Percentiles rank a stretch among this genome's conserved stretches.
Conservation (phyloP, 140 eudicot genomes). For the Oenanthe javanica region DNA sequence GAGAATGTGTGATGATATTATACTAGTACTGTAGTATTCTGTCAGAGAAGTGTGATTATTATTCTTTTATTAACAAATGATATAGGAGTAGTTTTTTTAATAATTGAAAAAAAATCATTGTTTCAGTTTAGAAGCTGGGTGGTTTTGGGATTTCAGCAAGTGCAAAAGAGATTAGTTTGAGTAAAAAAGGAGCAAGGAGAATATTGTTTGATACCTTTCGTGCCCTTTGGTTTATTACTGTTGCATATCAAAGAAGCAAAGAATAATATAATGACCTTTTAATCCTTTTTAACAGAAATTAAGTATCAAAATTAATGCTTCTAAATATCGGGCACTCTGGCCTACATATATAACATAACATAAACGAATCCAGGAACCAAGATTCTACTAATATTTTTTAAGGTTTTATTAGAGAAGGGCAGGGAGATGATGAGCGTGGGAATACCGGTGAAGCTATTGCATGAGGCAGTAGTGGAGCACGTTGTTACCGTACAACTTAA, state of each 20-base stretch:
- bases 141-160: neutral
- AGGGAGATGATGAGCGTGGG: slow-evolving; percentile 68
- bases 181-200: neutral
- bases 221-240: neutral
- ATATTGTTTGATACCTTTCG: neutral
- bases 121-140: too few species aligned
- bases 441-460: slow-evolving; percentile 89
- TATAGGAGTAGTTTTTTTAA: too few species aligned
- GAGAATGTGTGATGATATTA: neutral
- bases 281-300: neutral
- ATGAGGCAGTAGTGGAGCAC: slow-evolving; percentile 83
- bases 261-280: neutral
- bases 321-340: neutral
- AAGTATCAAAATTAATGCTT: neutral
- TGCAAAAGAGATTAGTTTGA: neutral
- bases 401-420: slow-evolving; percentile 13
- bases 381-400: neutral
- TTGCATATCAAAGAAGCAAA: neutral
- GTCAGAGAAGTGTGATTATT: neutral
- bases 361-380: neutral
- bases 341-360: neutral
- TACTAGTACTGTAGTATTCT: neutral
- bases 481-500: slow-evolving; percentile 80
- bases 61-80: too few species aligned
- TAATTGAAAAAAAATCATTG: too few species aligned